Conservation (phyloP, 1,284 basidiomycete genomes). For the Cystobasidium sp. region DNA sequence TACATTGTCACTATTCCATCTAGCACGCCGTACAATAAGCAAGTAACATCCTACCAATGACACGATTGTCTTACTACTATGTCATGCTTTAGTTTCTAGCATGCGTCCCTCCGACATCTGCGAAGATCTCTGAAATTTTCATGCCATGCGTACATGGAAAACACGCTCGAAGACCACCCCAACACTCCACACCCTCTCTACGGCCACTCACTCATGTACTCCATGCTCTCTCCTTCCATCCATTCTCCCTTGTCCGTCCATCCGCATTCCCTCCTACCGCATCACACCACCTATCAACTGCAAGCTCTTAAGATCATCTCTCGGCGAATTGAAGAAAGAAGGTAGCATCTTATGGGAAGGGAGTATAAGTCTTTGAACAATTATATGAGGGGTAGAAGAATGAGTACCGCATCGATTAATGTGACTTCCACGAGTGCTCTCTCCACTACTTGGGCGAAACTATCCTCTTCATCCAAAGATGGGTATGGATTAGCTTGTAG, state of each 20-base stretch:
- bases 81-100: too few species aligned
- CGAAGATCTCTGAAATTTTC: too few species aligned
- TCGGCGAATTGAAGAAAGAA: constrained; percentile 14
- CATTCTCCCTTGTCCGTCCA: not conserved
- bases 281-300: not conserved
- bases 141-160: too few species aligned
- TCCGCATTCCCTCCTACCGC: constrained; percentile 1
- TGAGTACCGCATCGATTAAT: too few species aligned
- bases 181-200: not conserved
- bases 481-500: not conserved
- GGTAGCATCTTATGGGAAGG: not conserved
- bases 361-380: not conserved
- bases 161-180: too few species aligned
- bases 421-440: too few species aligned
- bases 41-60: too few species aligned
- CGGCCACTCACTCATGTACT: not conserved
- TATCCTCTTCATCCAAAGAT: not conserved
- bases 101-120: too few species aligned
- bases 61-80: too few species aligned
- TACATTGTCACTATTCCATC: too few species aligned
- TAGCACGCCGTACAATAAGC: too few species aligned
- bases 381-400: not conserved
- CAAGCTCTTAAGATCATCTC: constrained; percentile 46
- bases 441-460: too few species aligned
- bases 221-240: not conserved